Conservation (phyloP, 768 basidiomycete species). For the Macrocybe gigantea region DNA sequence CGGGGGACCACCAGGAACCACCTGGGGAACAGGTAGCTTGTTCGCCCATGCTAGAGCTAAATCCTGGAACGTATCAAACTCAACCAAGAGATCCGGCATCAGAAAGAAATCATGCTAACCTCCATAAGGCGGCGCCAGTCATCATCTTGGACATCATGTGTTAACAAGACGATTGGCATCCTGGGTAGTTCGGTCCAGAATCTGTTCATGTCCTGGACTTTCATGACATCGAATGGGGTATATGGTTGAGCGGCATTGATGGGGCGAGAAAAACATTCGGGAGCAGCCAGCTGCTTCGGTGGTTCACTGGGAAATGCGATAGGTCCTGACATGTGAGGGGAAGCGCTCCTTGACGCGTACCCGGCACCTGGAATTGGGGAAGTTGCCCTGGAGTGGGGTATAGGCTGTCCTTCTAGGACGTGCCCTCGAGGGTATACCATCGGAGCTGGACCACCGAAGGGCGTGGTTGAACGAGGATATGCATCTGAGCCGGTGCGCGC, state of each 20-base stretch:
- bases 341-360: slow-evolving; percentile 10
- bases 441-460: slow-evolving; percentile 25
- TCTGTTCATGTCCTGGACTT: slow-evolving; percentile 73
- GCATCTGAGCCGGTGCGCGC: slow-evolving; percentile 24
- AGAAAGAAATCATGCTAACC: slow-evolving; percentile 25
- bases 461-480: slow-evolving; percentile 36
- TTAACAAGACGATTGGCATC: slow-evolving; percentile 65
- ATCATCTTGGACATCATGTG: slow-evolving; percentile 72
- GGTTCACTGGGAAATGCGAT: slow-evolving; percentile 22
- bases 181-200: slow-evolving; percentile 60
- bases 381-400: slow-evolving; percentile 38
- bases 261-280: slow-evolving; percentile 71
- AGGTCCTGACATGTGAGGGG: slow-evolving; percentile 26
- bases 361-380: slow-evolving; percentile 45
- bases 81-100: not conserved
- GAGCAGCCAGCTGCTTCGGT: slow-evolving; percentile 47
- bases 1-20: slow-evolving; percentile 37
- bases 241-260: slow-evolving; percentile 64
- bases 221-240: slow-evolving; percentile 63
- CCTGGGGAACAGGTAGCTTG: slow-evolving; percentile 59
- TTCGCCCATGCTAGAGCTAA: slow-evolving; percentile 71
- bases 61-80: slow-evolving; percentile 38
- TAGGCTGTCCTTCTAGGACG: slow-evolving; percentile 48
- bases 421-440: slow-evolving; percentile 52
- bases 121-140: slow-evolving; percentile 81